Base-by-base conservation (phyloP, 2,329 filamentous ascomycete species). In the Pseudogymnoascus sp. region DNA sequence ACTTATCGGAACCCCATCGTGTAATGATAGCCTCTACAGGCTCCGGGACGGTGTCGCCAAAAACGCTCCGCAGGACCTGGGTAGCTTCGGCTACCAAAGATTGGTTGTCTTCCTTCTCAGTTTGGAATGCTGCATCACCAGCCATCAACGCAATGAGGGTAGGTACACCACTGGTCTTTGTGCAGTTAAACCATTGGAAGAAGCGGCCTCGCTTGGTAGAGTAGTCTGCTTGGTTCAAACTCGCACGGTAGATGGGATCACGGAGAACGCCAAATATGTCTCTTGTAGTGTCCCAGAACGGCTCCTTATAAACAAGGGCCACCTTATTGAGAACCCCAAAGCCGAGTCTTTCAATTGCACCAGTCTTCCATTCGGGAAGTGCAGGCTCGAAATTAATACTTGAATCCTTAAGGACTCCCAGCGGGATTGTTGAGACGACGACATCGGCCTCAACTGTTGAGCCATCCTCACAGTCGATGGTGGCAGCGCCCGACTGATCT, bases 121-220 rank as follows among this genome's bases (percentile, higher is more conserved):
- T 90, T 64, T 95, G 88, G 66, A 91, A 89, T 13, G 92, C 94
- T 18, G 95, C 90, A 66, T 96, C 90, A 19, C 94, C 94, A 57
- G 92, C 92, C 92, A 99, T 96, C 26, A 99, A 80, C 7, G 90
- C 94, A 62, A 97, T 84, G 21, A 96, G 79, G 58, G 91, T 90
- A 1, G 89, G 94, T 34, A 95, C 77, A 0, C 95, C 95, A 48
- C 89, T 91, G 2, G 90, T 95, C 66, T 90, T 89, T 62, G 91
- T 87, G 59, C 91, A 90, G 68, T 99, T 97, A 82, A 96, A 97
- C 82, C 96, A 97, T 67, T 99, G 83, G 69, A 97, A 99, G 74
- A 96, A 96, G 21, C 92, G 86, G n/a, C 92, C 92, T 59, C 92
- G 84, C 63, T 84, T 85, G 3, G 81, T 77, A 4, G 84, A 78